Conservation (phyloP, 2,329 filamentous ascomycete genomes). For the Berkeleyomyces basicola region DNA sequence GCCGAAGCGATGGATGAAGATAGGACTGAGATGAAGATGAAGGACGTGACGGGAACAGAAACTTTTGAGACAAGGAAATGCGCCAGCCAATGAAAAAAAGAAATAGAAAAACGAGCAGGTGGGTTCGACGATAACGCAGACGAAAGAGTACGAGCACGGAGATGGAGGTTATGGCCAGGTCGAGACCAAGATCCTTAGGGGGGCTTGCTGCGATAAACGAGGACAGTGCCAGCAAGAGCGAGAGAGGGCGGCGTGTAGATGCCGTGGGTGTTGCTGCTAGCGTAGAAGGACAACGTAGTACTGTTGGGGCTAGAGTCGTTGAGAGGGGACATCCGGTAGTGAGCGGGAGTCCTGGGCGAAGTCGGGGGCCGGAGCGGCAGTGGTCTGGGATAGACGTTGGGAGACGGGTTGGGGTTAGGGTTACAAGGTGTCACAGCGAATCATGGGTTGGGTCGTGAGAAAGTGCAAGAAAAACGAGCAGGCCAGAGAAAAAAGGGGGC, state of each 20-base stretch:
- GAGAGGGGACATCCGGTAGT: constrained; percentile 6
- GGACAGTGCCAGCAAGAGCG: background rate
- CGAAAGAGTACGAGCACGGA: background rate
- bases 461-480: background rate
- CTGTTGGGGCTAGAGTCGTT: background rate
- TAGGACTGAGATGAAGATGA: background rate
- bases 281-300: background rate
- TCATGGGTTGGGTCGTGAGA: background rate
- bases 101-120: background rate
- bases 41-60: background rate
- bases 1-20: background rate
- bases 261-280: background rate
- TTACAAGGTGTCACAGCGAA: background rate
- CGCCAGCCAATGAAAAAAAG: background rate
- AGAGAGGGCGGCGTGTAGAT: background rate
- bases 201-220: constrained; percentile 5
- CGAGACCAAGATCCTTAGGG: constrained; percentile 2
- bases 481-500: background rate
- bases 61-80: background rate
- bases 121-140: background rate
- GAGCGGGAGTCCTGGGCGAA: background rate
- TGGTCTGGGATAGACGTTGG: background rate
- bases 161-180: background rate
- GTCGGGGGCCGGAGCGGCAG: background rate
- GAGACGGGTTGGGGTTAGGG: background rate